phyloP scores from a whole-genome alignment of 805 yeast genomes.

The Candida schatavii region DNA sequence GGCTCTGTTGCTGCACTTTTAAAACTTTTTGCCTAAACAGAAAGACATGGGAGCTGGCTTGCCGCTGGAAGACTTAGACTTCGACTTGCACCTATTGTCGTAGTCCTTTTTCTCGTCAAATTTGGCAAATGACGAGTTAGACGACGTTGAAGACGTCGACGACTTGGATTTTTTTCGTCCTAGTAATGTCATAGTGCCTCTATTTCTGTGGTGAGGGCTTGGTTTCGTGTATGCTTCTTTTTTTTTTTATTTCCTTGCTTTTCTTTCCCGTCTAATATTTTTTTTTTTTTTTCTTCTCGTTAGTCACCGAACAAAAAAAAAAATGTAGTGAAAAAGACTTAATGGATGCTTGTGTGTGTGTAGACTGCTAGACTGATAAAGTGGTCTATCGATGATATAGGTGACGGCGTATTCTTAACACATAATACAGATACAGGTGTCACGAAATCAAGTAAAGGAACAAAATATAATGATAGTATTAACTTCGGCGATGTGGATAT shows the following conservation, averaged over 20 bases:
- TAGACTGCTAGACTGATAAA: too few species aligned
- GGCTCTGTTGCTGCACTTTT: background rate
- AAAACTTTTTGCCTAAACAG: slow-evolving; percentile 33
- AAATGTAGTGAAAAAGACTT: too few species aligned
- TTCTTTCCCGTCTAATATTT: background rate
- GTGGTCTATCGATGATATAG: too few species aligned
- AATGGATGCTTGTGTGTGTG: too few species aligned
- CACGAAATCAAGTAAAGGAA: too few species aligned
- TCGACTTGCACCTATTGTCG: slow-evolving; percentile 36
- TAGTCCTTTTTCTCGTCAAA: slow-evolving; percentile 48
- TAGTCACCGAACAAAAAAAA: too few species aligned
- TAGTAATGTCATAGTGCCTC: slow-evolving; percentile 13
- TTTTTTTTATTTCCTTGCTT: background rate
- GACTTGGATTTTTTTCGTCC: slow-evolving; percentile 20
- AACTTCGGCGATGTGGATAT: too few species aligned
- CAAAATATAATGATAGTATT: too few species aligned
- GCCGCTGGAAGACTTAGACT: slow-evolving; percentile 17
- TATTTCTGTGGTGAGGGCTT: background rate
- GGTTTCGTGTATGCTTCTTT: background rate
- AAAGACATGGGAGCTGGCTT: slow-evolving; percentile 33
- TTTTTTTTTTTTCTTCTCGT: background rate
- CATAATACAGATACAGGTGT: too few species aligned
- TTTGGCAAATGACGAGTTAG: slow-evolving; percentile 22
- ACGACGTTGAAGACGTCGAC: slow-evolving; percentile 17
- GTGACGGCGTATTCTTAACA: too few species aligned